These are phyloP conservation scores for Ustilago xerochloae DNA, from an alignment of 1,284 basidiomycete species.

Conservation along the genomic window DNA sequence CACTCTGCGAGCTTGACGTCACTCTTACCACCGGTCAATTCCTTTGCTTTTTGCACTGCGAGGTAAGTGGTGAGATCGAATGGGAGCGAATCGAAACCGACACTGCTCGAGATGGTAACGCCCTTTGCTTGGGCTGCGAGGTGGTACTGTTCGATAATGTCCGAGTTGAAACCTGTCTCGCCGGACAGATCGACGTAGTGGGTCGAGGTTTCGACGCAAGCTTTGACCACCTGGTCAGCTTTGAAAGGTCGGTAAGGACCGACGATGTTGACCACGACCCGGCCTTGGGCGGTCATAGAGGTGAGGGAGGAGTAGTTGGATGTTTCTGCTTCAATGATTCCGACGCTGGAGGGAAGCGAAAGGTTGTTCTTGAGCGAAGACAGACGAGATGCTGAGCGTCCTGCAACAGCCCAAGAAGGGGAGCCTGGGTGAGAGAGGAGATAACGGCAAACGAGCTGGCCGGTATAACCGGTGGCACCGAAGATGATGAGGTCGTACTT, in stretches of 20 bases:
- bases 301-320: slow-evolving; percentile 39
- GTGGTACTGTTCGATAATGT: slow-evolving; percentile 75
- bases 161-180: slow-evolving; percentile 70
- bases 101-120: slow-evolving; percentile 77
- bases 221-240: slow-evolving; percentile 68
- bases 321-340: slow-evolving; percentile 47
- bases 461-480: slow-evolving; percentile 65
- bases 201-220: slow-evolving; percentile 73
- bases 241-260: slow-evolving; percentile 54
- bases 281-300: slow-evolving; percentile 33
- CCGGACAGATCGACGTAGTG: slow-evolving; percentile 77
- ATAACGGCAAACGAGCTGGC: slow-evolving; percentile 50
- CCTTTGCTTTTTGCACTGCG: slow-evolving; percentile 72
- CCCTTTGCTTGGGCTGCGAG: slow-evolving; percentile 76
- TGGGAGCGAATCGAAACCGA: slow-evolving; percentile 77
- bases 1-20: slow-evolving; percentile 45
- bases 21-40: slow-evolving; percentile 66
- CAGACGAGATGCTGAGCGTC: slow-evolving; percentile 50
- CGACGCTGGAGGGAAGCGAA: slow-evolving; percentile 31
- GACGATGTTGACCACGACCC: slow-evolving; percentile 56
- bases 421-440: slow-evolving; percentile 47
- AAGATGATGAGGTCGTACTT: slow-evolving; percentile 56
- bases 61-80: slow-evolving; percentile 75
- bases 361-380: slow-evolving; percentile 37
- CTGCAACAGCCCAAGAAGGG: slow-evolving; percentile 57